Percentiles rank a stretch among this genome's conserved stretches.
Conservation (phyloP, 805 yeast genomes). For the Cyberlindnera lachancei region DNA sequence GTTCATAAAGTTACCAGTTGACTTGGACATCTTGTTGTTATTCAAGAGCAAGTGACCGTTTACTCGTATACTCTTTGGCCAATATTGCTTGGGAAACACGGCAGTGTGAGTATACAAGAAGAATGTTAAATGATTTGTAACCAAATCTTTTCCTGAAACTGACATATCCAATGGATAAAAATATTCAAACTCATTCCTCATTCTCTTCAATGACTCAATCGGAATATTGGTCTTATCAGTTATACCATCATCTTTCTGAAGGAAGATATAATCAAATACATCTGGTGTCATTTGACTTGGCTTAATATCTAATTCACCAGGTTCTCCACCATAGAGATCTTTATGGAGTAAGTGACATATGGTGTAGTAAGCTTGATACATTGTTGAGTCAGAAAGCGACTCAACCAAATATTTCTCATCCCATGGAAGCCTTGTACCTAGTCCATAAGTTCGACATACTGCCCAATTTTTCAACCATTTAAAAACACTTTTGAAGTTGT, state of each 20-base stretch:
- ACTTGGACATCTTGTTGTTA: slow-evolving; percentile 96
- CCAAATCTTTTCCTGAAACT: slow-evolving; percentile 92
- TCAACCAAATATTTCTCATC: slow-evolving; percentile 89
- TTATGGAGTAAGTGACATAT: slow-evolving; percentile 77
- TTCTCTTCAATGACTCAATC: slow-evolving; percentile 49
- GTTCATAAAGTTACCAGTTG: slow-evolving; percentile 96
- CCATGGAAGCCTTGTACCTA: slow-evolving; percentile 95
- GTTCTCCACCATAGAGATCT: slow-evolving; percentile 73
- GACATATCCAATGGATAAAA: slow-evolving; percentile 93
- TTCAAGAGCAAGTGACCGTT: slow-evolving; percentile 94
- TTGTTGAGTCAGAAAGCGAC: slow-evolving; percentile 90
- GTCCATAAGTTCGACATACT: slow-evolving; percentile 89
- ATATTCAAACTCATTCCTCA: slow-evolving; percentile 93
- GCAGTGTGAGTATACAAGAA: slow-evolving; percentile 92
- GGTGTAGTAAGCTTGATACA: slow-evolving; percentile 92
- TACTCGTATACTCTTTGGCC: slow-evolving; percentile 93
- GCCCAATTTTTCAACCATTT: slow-evolving; percentile 99
- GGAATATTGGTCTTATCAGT: slow-evolving; percentile 54
- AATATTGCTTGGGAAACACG: slow-evolving; percentile 77
- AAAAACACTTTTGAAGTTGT: slow-evolving; percentile 88
- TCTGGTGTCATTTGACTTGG: slow-evolving; percentile 87
- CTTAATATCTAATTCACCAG: slow-evolving; percentile 65
- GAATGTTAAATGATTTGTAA: slow-evolving; percentile 96
- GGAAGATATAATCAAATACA: slow-evolving; percentile 85
- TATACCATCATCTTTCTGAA: slow-evolving; percentile 52